phyloP scores from a whole-genome alignment of 306 rosid species.

The Prunus mira region DNA sequence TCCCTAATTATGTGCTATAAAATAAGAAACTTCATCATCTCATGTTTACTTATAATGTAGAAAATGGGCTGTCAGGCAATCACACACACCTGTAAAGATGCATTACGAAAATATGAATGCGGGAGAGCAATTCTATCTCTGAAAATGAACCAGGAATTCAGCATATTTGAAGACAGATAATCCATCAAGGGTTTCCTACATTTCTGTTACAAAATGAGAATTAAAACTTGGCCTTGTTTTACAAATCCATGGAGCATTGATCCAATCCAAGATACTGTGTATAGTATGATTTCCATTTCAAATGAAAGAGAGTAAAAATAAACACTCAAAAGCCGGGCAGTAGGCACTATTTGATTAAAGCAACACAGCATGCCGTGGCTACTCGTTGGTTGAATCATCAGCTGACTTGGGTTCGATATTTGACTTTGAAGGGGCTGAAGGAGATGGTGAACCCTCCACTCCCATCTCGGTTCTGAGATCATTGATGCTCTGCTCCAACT shows the following conservation, averaged over 20 bases:
- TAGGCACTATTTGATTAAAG: not conserved
- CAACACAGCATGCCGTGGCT: not conserved
- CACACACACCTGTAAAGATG: too few relatives aligned
- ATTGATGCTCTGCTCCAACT: slow-evolving; percentile 48
- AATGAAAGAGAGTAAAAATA: not conserved
- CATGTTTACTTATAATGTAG: not conserved
- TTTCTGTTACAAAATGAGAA: slow-evolving; percentile 3
- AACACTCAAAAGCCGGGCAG: not conserved
- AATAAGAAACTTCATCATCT: not conserved
- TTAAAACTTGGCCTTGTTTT: not conserved
- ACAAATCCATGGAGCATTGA: slow-evolving; percentile 15
- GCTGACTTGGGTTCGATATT: slow-evolving; percentile 26
- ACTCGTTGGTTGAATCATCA: slow-evolving; percentile 25
- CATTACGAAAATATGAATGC: too few relatives aligned
- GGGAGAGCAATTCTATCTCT: too few relatives aligned
- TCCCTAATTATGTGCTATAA: not conserved
- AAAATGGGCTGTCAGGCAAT: not conserved
- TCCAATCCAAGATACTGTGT: not conserved
- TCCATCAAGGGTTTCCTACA: not conserved
- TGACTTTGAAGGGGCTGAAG: slow-evolving; percentile 21
- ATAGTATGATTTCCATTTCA: not conserved
- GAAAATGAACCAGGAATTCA: too few relatives aligned
- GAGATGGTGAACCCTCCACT: slow-evolving; percentile 33
- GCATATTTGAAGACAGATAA: not conserved
- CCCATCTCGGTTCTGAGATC: slow-evolving; percentile 46